Percentiles rank a stretch among this genome's conserved stretches.
These are phyloP conservation scores for Phaseolus lunatus DNA, from an alignment of 306 rosid genomes.

Conservation along the genomic window DNA sequence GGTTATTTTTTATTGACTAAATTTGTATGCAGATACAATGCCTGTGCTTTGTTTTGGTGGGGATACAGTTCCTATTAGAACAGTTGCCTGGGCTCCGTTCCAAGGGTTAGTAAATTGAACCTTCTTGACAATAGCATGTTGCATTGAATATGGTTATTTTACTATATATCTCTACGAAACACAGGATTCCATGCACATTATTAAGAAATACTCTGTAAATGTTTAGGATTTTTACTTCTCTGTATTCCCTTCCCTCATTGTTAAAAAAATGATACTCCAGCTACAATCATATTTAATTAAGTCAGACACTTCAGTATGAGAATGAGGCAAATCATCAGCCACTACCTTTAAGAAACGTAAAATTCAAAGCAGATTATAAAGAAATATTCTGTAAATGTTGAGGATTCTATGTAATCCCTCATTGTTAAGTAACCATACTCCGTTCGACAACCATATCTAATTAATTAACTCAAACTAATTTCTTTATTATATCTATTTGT, in stretches of 20 bases:
- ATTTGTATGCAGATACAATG: slow-evolving; percentile 70
- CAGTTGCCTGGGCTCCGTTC: slow-evolving; percentile 89
- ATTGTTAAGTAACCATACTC: slow-evolving; percentile 29
- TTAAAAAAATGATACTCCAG: slow-evolving; percentile 25
- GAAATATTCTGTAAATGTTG: slow-evolving; percentile 15
- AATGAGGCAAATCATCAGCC: neutral
- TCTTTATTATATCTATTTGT: neutral
- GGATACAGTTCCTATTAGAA: slow-evolving; percentile 86
- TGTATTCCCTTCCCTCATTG: slow-evolving; percentile 7
- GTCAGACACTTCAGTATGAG: neutral
- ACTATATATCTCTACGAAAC: slow-evolving; percentile 30
- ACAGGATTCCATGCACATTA: too few relatives aligned
- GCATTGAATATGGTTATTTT: slow-evolving; percentile 27
- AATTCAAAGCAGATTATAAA: slow-evolving; percentile 8
- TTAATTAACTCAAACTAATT: slow-evolving; percentile 25
- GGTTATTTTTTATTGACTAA: slow-evolving; percentile 35
- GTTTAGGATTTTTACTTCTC: too few relatives aligned
- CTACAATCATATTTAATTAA: slow-evolving; percentile 35
- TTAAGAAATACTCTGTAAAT: slow-evolving; percentile 7
- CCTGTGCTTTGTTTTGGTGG: slow-evolving; percentile 86
- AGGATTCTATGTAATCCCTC: neutral
- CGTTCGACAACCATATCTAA: slow-evolving; percentile 31
- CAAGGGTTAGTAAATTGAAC: slow-evolving; percentile 67
- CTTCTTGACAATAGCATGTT: slow-evolving; percentile 33
- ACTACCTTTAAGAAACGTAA: slow-evolving; percentile 17